Conservation (phyloP, 169 alveolate genomes). For the Plasmodium chabaudi region DNA sequence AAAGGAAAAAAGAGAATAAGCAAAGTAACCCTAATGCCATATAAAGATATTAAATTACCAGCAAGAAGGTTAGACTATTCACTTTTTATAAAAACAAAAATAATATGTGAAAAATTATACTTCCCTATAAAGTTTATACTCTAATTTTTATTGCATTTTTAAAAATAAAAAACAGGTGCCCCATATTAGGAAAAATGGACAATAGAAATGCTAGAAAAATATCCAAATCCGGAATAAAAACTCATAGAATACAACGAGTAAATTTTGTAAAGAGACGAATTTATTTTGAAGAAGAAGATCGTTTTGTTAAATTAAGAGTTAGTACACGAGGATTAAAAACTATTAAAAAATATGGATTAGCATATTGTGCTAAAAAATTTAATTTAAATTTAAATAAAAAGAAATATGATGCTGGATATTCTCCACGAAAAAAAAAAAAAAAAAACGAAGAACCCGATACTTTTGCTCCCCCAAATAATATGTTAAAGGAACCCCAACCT, state of each 20-base stretch:
- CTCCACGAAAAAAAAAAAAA: slow-evolving; percentile 62
- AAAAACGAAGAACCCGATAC: slow-evolving; percentile 10
- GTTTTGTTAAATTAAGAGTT: slow-evolving; percentile 85
- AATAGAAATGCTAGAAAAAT: slow-evolving; percentile 85
- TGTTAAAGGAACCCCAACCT: slow-evolving; percentile 3
- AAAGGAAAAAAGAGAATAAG: slow-evolving; percentile 86
- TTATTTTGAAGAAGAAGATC: slow-evolving; percentile 85
- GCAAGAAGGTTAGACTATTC: slow-evolving; percentile 79
- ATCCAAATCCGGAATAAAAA: slow-evolving; percentile 85
- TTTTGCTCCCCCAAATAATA: not conserved
- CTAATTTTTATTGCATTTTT: not conserved
- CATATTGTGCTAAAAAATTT: slow-evolving; percentile 87
- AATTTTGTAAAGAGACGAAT: slow-evolving; percentile 86
- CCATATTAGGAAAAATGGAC: slow-evolving; percentile 91
- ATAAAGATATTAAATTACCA: slow-evolving; percentile 84
- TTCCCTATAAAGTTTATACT: not conserved
- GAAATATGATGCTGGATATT: slow-evolving; percentile 87
- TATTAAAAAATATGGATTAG: slow-evolving; percentile 87
- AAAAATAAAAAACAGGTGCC: slow-evolving; percentile 80
- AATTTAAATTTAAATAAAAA: slow-evolving; percentile 84
- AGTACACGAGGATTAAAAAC: slow-evolving; percentile 89
- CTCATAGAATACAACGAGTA: slow-evolving; percentile 85
- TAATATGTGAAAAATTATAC: not conserved
- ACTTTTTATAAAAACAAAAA: not conserved
- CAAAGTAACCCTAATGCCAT: slow-evolving; percentile 84